Evolutionary conservation across 768 basidiomycete species (phyloP).

Genomic region (Mycena galopus): DNA sequence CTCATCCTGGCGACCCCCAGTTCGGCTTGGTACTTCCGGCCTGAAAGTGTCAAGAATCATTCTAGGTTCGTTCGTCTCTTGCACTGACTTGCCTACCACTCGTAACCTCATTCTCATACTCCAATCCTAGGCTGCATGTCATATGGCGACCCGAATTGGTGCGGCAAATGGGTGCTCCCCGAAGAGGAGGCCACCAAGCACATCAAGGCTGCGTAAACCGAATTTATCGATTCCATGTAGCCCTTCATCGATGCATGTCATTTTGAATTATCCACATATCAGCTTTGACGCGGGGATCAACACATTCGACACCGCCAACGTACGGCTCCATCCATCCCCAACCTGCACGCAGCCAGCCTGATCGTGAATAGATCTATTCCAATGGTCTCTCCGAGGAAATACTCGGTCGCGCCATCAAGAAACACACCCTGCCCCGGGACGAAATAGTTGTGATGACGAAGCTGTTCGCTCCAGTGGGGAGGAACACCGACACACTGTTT

Average conservation of each 20-base stretch:
- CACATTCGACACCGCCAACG: constrained; percentile 51
- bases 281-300: constrained; percentile 50
- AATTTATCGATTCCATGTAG: too few relatives aligned
- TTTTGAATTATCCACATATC: neutral
- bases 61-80: too few relatives aligned
- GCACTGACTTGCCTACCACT: too few relatives aligned
- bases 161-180: constrained; percentile 14
- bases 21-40: constrained; percentile 6
- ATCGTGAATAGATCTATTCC: constrained; percentile 7
- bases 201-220: constrained; percentile 36
- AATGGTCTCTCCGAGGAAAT: constrained; percentile 53
- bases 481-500: constrained; percentile 47
- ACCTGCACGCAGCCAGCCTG: neutral
- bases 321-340: constrained; percentile 19
- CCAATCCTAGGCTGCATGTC: constrained; percentile 34
- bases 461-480: constrained; percentile 44
- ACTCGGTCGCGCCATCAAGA: constrained; percentile 54
- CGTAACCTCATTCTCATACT: too few relatives aligned
- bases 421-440: constrained; percentile 52
- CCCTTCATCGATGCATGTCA: too few relatives aligned
- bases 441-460: constrained; percentile 60
- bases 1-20: neutral
- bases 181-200: constrained; percentile 24
- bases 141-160: constrained; percentile 15
- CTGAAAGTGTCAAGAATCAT: constrained; percentile 23